phyloP scores from a whole-genome alignment of 495 filamentous ascomycete species.

The Hypoxylon cercidicola region DNA sequence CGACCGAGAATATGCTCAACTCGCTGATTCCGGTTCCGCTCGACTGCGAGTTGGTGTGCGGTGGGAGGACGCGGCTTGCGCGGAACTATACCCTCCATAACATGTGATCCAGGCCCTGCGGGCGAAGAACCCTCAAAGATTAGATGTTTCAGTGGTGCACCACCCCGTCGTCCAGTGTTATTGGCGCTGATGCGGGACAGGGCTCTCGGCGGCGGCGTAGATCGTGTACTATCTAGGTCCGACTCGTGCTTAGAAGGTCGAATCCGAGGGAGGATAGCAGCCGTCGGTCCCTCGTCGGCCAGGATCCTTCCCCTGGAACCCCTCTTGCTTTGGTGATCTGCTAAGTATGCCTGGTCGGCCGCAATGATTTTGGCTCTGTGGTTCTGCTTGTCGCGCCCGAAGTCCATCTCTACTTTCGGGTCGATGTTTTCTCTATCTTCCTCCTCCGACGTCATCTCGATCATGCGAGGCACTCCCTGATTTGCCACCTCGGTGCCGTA shows the following conservation, averaged over 20 bases:
- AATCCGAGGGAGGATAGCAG: constrained; percentile 60
- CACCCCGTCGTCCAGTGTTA: constrained; percentile 56
- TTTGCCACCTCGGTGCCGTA: constrained; percentile 69
- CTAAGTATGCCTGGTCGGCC: constrained; percentile 61
- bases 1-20: constrained; percentile 88
- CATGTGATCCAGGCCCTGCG: constrained; percentile 48
- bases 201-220: constrained; percentile 65
- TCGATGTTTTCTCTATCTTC: constrained; percentile 90
- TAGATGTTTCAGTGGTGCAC: constrained; percentile 60
- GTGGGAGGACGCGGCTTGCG: constrained; percentile 80
- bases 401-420: constrained; percentile 82
- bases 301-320: constrained; percentile 46
- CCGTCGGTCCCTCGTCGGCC: constrained; percentile 70
- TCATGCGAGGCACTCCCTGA: constrained; percentile 84
- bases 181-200: constrained; percentile 53
- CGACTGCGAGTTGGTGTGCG: constrained; percentile 91
- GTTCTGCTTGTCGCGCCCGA: constrained; percentile 83
- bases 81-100: constrained; percentile 55
- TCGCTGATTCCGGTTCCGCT: constrained; percentile 85
- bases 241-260: constrained; percentile 67
- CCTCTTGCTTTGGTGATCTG: constrained; percentile 60
- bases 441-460: constrained; percentile 78
- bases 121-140: constrained; percentile 64
- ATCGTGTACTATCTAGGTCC: constrained; percentile 66
- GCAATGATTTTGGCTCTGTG: constrained; percentile 81